Percentiles rank a stretch among this genome's conserved stretches.
Conservation (phyloP, 1,284 basidiomycete species). For the Boletus austroedulis region DNA sequence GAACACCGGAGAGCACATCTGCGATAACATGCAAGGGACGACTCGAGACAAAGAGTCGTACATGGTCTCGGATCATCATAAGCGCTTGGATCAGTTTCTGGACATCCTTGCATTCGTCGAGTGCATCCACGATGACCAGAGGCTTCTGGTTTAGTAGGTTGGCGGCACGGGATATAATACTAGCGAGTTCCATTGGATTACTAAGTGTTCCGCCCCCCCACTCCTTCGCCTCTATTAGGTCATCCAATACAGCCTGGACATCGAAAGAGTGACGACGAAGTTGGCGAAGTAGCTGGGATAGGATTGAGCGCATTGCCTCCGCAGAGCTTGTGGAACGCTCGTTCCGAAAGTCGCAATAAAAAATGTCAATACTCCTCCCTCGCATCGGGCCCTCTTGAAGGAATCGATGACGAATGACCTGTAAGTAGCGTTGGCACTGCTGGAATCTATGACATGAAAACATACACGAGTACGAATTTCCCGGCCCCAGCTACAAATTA, state of each 20-base stretch:
- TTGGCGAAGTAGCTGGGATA: constrained; percentile 2
- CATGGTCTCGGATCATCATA: background rate
- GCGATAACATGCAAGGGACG: background rate
- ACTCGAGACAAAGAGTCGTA: constrained; percentile 3
- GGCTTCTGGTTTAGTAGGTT: background rate
- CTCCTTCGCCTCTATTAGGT: background rate
- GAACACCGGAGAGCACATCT: background rate
- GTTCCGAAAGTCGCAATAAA: constrained; percentile 4
- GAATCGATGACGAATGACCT: constrained; percentile 3
- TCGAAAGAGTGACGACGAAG: background rate
- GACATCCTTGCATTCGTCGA: constrained; percentile 6
- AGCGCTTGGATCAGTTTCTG: background rate
- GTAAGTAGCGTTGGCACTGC: background rate
- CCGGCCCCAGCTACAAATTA: background rate
- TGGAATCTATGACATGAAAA: background rate
- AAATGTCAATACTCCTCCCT: background rate
- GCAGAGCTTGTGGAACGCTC: background rate
- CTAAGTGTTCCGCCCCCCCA: background rate
- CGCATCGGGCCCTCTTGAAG: background rate
- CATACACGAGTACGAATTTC: constrained; percentile 3
- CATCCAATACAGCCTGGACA: background rate
- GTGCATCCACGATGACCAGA: constrained; percentile 5
- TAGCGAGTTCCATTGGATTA: background rate
- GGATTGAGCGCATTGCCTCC: constrained; percentile 1
- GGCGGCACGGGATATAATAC: background rate